Conservation (phyloP, 73 alveolate genomes). For the Tetrahymena thermophila region DNA sequence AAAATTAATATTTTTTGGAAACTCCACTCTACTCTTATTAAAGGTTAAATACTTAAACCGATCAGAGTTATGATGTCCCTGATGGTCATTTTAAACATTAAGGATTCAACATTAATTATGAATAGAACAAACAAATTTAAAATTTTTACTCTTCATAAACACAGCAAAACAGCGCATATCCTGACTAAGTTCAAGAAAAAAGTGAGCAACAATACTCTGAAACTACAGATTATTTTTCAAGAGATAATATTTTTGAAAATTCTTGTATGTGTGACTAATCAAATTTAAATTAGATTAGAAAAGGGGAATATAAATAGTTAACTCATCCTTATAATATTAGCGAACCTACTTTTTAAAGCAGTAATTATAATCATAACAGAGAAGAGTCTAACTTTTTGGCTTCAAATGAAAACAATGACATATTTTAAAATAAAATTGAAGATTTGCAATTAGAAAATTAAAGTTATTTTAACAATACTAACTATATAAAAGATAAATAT, state of each 20-base stretch:
- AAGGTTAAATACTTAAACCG: background rate
- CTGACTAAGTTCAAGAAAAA: background rate
- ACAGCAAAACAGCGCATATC: background rate
- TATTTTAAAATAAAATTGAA: too few relatives aligned
- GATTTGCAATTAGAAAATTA: background rate
- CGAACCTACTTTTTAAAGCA: background rate
- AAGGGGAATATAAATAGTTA: background rate
- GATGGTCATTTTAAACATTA: background rate
- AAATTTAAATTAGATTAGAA: too few relatives aligned
- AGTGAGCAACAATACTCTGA: background rate
- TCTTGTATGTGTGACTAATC: background rate
- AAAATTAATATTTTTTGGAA: background rate
- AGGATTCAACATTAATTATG: background rate
- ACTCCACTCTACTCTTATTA: background rate
- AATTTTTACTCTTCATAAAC: background rate
- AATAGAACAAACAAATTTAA: background rate
- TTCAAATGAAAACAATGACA: background rate
- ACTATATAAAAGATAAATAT: background rate
- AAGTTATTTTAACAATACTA: background rate
- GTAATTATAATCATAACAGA: too few relatives aligned
- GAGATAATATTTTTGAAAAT: background rate
- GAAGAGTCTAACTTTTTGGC: background rate
- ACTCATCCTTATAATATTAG: background rate
- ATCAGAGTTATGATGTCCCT: background rate
- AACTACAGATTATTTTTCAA: background rate